Conservation (phyloP, 73 alveolate species). For the Blepharisma stoltei region DNA sequence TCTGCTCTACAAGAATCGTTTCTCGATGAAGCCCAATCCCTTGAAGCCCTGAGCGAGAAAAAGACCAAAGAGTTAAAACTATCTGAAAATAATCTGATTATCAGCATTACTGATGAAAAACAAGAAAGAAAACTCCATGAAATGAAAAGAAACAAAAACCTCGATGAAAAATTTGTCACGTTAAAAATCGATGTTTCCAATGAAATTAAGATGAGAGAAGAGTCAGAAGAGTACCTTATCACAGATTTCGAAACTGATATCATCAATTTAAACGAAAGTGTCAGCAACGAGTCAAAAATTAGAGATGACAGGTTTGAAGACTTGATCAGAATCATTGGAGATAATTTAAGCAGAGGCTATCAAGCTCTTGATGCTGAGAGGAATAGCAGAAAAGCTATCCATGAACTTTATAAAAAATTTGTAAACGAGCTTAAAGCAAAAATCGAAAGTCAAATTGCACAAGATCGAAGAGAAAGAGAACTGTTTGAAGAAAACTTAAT, state of each 20-base stretch:
- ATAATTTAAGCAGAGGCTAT: constrained; percentile 3
- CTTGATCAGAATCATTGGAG: constrained; percentile 8
- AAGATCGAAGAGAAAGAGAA: constrained; percentile 32
- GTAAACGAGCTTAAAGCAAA: constrained; percentile 9
- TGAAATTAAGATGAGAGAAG: constrained; percentile 58
- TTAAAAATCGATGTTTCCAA: constrained; percentile 50
- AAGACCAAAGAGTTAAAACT: constrained; percentile 57
- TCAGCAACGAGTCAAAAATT: background rate
- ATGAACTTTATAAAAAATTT: background rate
- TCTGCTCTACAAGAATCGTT: constrained; percentile 43
- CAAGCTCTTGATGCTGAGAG: background rate
- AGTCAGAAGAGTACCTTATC: background rate
- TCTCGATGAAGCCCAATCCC: constrained; percentile 33
- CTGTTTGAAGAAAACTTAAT: constrained; percentile 10
- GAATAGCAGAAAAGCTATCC: constrained; percentile 22
- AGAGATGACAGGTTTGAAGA: constrained; percentile 23
- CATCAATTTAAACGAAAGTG: background rate
- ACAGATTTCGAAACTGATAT: constrained; percentile 12
- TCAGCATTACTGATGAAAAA: constrained; percentile 57
- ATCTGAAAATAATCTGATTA: constrained; percentile 43
- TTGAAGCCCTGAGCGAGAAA: constrained; percentile 49
- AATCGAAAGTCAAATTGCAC: background rate
- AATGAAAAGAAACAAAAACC: constrained; percentile 40
- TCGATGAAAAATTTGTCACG: constrained; percentile 52
- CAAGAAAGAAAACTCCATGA: constrained; percentile 54